These are phyloP conservation scores for Kodamaea nitidulidarum DNA, from an alignment of 805 yeast genomes.

Conservation along the genomic window DNA sequence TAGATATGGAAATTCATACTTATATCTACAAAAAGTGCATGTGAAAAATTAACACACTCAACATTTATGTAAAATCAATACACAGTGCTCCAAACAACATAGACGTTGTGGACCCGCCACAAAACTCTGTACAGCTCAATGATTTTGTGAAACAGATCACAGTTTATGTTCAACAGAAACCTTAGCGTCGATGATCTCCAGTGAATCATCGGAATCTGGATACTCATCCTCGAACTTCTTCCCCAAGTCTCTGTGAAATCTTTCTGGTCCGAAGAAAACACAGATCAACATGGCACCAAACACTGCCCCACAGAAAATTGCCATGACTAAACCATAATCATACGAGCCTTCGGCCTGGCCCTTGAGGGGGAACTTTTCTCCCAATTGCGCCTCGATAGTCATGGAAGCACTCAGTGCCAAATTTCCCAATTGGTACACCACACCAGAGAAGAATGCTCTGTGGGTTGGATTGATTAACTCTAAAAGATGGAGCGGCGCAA, in stretches of 20 bases:
- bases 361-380: constrained; percentile 53
- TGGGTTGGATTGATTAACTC: constrained; percentile 54
- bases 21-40: background rate
- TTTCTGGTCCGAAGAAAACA: constrained; percentile 57
- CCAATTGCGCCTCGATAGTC: constrained; percentile 64
- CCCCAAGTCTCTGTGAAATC: constrained; percentile 33
- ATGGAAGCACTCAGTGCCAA: constrained; percentile 67
- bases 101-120: background rate
- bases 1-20: background rate
- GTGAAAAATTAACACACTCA: constrained; percentile 1
- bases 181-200: constrained; percentile 1
- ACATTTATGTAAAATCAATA: background rate
- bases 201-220: constrained; percentile 2
- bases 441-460: constrained; percentile 58
- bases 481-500: constrained; percentile 59
- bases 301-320: constrained; percentile 64
- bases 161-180: constrained; percentile 1
- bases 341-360: constrained; percentile 23
- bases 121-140: background rate
- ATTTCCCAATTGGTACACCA: constrained; percentile 69
- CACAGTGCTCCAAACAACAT: too few relatives aligned
- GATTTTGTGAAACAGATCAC: background rate
- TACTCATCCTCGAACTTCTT: background rate
- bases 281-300: constrained; percentile 48
- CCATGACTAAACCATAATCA: constrained; percentile 70